Evolutionary conservation across 495 filamentous ascomycete species (phyloP), one percentile per base, ranked within the genome.

Genomic region (Penicillium herquei): DNA sequence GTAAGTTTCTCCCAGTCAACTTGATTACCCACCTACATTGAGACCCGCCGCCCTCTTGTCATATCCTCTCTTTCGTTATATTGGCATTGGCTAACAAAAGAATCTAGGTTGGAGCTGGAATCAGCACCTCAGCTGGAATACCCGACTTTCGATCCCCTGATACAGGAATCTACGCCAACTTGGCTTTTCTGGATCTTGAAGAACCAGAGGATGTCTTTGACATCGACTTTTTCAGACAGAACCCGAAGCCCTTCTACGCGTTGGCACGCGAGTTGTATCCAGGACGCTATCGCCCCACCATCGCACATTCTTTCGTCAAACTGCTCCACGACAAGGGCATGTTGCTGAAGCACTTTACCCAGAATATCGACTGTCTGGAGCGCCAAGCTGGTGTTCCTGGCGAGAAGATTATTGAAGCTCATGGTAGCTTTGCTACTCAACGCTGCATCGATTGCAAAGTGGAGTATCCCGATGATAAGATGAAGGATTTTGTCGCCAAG

Each of bases 311-410:
- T 4, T 96, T 96, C 64, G 84, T 97, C 55, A 81, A 82, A 9
- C 62, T 88, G 32, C 82, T 96, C 12, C 79, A 90, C 33, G 75
- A 88, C 43, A 94, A 92, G 72, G 83, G 84, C 6, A 74, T 92
- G 32, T 75, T 98, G 12, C 72, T 89, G 59, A 93, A 91, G 74
- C 80, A 92, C 39, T 98, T 96, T 73, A 96, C 95, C 6, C 94
- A 98, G 69, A 98, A 98, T 68, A 96, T 98, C 63, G 94, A 98
- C 74, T 92, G 89, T 63, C 80, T 98, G 18, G 94, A 98, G 71
- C 84, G 93, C 33, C 79, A 84, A 60, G 95, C 94, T 8, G 94
- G 94, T 41, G 81, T 98, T 13, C 89, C 91, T 0, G 78, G 75
- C 0, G 84, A 94, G 6, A 82, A 82, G 71, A 91, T 98, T 50